Evolutionary conservation across 2,329 filamentous ascomycete species (phyloP).

Genomic region (Pseudogymnoascus sp.): DNA sequence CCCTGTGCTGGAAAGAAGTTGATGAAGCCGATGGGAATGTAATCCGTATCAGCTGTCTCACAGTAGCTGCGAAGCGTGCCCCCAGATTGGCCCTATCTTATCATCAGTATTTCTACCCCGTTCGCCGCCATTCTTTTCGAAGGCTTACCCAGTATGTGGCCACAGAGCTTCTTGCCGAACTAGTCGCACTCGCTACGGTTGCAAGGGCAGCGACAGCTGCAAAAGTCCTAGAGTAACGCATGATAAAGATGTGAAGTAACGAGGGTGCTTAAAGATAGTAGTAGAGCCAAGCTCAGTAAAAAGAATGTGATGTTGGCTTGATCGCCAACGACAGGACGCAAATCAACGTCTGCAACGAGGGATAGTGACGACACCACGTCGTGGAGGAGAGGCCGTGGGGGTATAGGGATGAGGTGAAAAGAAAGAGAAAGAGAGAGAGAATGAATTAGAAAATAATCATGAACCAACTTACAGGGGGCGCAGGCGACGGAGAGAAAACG

Average conservation of each 20-base stretch:
- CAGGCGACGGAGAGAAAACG: background rate
- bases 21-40: constrained; percentile 39
- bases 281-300: background rate
- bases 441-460: background rate
- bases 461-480: background rate
- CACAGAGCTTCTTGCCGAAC: background rate
- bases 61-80: constrained; percentile 26
- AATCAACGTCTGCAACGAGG: background rate
- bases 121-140: background rate
- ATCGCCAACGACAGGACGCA: background rate
- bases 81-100: background rate
- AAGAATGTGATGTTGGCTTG: constrained; percentile 1
- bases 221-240: background rate
- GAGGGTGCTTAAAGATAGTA: background rate
- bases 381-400: background rate
- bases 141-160: background rate
- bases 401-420: background rate
- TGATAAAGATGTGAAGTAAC: background rate
- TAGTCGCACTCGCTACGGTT: background rate
- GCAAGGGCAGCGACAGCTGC: background rate
- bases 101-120: background rate
- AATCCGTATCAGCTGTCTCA: constrained; percentile 33
- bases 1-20: constrained; percentile 35
- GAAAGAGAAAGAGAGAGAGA: background rate
- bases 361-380: background rate